Evolutionary conservation across 2,329 filamentous ascomycete species (phyloP), one percentile per base, ranked within the genome.

Genomic region (Sporothrix pseudoabietina): DNA sequence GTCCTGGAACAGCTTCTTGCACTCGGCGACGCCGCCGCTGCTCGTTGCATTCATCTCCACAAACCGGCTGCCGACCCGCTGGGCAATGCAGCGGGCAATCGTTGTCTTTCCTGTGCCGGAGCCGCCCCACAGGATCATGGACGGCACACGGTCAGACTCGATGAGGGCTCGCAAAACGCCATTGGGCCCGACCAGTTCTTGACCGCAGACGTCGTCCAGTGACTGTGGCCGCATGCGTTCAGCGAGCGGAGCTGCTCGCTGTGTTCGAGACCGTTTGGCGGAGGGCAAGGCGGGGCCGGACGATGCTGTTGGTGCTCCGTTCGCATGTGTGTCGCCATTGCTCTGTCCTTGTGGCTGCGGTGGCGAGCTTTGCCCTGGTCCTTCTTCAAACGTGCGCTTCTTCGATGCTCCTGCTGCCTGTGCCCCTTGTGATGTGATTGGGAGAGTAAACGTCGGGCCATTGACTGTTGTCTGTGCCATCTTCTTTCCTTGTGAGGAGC

Each of bases 41-140:
- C 90, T 94, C 1, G 95, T 98, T 75, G 94, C 95, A 82, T 97
- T 98, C 83, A 98, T 94, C 84, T 99, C 96, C 76, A 98, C 90
- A 81, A 98, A 98, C 14, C 95, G 89, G 72, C 91, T 91, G 9
- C 92, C 93, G 0, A 93, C 93, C 79, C 90, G 91, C 19, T 90
- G 89, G 3, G 96, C 93, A 74, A 99, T 94, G 68, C 97, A 93
- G 4, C 96, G 87, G 26, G 96, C 96, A 77, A 99, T 98, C 0
- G 96, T 96, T 2, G 93, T 96, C 84, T 96, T 96, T 76, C 93
- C 93, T 0, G 92, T 94, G 30, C 93, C 93, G 0, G 92, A 90
- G 0, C 88, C 88, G 44, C 93, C 93, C 93, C 96, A 99, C 16
- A 99, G 85, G 55, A 99, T 94, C 93, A 99, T 97, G 16, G 93